Evolutionary conservation across 2,329 filamentous ascomycete genomes (phyloP), one percentile per base, ranked within the genome.

Genomic region (Colletotrichum cordylinicola): DNA sequence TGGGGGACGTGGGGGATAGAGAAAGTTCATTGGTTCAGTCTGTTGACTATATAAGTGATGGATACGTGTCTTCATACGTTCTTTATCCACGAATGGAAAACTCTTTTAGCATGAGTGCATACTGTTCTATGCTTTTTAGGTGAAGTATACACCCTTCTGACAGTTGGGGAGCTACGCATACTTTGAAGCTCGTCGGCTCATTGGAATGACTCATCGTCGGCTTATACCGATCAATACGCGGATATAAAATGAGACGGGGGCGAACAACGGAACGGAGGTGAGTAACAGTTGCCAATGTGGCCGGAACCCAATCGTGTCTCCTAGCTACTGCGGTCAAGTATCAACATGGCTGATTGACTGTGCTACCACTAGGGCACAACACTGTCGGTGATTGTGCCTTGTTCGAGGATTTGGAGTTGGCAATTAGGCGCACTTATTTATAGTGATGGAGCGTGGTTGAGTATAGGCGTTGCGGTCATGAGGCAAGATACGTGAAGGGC

Each of bases 191-290:
- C 12, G 4, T 2, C 43, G 4, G 3, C 3, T 21, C 3, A 21
- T 21, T 21, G 6, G 10, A 8, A 21, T 21, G 6, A 2, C 3
- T 52, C 6, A 8, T 7, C n/a, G n/a, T 52, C 43, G 13, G n/a
- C 43, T 52, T 52, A 8, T 52, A 1, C 1, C 21, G 3, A 48
- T 7, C 2, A 13, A 21, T 21, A 52, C 43, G 2, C 10, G 3
- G n/a, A 2, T 3, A 21, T 52, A 2, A 8, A 8, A 3, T 21
- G 43, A 52, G 43, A 52, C n/a, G 13, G 0, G n/a, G n/a, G 1
- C 2, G 9, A 6, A 21, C 0, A 9, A 8, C 1, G 3, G n/a
- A 3, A 2, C 21, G 43, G 18, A 48, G n/a, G 43, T 48, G 13
- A 9, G 43, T 48, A 21, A 9, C 35, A 16, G 15, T 16, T 37